Percentiles rank a stretch among this genome's conserved stretches.
Conservation (phyloP, 768 basidiomycete species). For the Pulveroboletus sp. region DNA sequence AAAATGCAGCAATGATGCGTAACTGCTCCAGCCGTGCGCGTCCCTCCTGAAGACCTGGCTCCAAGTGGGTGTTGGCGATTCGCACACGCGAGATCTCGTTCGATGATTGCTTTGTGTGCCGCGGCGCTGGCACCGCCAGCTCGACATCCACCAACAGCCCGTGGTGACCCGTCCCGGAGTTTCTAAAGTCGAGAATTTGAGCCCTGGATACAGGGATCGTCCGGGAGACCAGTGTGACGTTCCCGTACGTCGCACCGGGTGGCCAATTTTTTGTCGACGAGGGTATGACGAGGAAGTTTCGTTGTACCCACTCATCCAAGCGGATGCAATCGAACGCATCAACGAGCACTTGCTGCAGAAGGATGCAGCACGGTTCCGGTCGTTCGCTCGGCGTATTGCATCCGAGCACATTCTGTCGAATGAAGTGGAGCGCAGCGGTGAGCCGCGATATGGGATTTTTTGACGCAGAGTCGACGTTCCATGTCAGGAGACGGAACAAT, state of each 20-base stretch:
- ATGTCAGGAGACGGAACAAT: slow-evolving; percentile 55
- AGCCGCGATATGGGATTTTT: slow-evolving; percentile 41
- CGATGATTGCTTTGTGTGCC: slow-evolving; percentile 25
- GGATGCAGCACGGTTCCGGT: slow-evolving; percentile 56
- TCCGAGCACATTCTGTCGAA: slow-evolving; percentile 48
- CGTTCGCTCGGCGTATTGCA: slow-evolving; percentile 38
- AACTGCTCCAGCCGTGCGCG: slow-evolving; percentile 48
- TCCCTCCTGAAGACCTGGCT: slow-evolving; percentile 50
- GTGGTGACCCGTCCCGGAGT: slow-evolving; percentile 48
- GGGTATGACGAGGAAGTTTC: slow-evolving; percentile 56
- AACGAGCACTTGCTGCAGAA: slow-evolving; percentile 63
- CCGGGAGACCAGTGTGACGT: slow-evolving; percentile 62
- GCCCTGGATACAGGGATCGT: slow-evolving; percentile 46
- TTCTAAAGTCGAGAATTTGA: slow-evolving; percentile 48
- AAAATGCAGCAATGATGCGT: slow-evolving; percentile 43
- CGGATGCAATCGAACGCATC: slow-evolving; percentile 45
- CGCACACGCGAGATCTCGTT: slow-evolving; percentile 45
- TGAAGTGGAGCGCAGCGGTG: slow-evolving; percentile 44
- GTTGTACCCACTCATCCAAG: slow-evolving; percentile 56
- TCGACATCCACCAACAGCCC: slow-evolving; percentile 56
- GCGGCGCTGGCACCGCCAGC: slow-evolving; percentile 35
- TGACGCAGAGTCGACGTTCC: slow-evolving; percentile 61
- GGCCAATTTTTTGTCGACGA: slow-evolving; percentile 53
- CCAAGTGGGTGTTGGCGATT: slow-evolving; percentile 71
- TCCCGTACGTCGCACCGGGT: slow-evolving; percentile 48